Evolutionary conservation across 176 grass and related monocot genomes (phyloP).

Genomic region (Bothriochloa decipiens): DNA sequence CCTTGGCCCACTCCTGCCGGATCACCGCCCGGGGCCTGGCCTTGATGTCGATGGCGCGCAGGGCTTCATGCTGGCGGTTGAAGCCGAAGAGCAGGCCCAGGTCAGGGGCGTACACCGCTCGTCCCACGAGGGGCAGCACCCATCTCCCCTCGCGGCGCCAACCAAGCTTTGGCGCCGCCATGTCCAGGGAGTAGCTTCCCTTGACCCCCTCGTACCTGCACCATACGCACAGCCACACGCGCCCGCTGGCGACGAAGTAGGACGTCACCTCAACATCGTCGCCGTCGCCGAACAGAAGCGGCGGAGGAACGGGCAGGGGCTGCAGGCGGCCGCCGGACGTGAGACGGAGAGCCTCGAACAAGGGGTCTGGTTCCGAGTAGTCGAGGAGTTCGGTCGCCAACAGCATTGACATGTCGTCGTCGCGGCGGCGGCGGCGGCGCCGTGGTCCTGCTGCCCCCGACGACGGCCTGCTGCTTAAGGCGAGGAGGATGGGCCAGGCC

Average conservation of each 20-base stretch:
- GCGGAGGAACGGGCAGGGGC: neutral
- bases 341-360: neutral
- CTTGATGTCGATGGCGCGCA: neutral
- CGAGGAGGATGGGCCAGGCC: neutral
- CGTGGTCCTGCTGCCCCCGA: no score
- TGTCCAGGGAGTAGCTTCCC: neutral
- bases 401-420: neutral
- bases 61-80: rapidly evolving
- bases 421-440: no score
- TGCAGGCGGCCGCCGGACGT: neutral
- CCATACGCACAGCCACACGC: neutral
- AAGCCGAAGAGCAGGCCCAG: neutral
- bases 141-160: neutral
- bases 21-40: neutral
- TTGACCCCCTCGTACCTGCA: no score
- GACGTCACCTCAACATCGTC: neutral
- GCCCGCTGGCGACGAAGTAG: neutral
- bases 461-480: no score
- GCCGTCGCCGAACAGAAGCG: neutral
- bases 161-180: neutral
- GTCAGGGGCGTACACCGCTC: neutral
- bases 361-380: neutral
- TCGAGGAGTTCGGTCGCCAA: neutral
- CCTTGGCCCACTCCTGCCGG: neutral
- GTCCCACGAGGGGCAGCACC: neutral